Evolutionary conservation across 441 rosid species (phyloP), one percentile per base, ranked within the genome.

Genomic region (Gossypium trilobum): DNA sequence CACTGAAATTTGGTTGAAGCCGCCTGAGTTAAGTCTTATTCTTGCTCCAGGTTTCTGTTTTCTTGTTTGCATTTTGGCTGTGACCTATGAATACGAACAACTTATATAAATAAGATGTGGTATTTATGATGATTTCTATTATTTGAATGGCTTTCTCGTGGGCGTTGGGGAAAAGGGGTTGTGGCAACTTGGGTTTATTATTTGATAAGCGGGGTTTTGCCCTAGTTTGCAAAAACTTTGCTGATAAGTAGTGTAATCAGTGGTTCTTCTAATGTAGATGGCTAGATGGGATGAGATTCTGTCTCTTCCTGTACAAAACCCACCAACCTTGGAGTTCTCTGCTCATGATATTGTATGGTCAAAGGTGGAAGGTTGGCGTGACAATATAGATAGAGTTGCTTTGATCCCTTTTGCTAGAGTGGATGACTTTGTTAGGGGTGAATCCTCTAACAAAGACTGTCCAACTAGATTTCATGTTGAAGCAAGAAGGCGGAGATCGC

Each of bases 231-330:
- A 46, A 46, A 2, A 16, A n/a, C 3, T 46, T 66, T 66, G 22
- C 55, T 46, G 22, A 66, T n/a, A 13, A 46, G 5, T 46, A 23
- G 39, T 46, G 13, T 66, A 66, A 23, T 48, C 71, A 66, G 42
- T 48, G 39, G 29, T 66, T 48, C 11, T 27, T 48, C n/a, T 58
- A 52, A 48, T 74, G 51, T 82, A 90, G 95, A 93, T 91, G 98
- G 97, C 98, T 51, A 83, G 96, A 76, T 91, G 97, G 97, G 98
- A 93, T 78, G 87, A 81, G 84, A 91, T 93, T 67, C 83, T 93
- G 79, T 87, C 98, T 54, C 85, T 91, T 36, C 97, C 97, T 0
- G 92, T 91, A 16, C 97, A 91, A 83, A 91, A 84, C 73, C 98
- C 96, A 13, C 83, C 92, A 1, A 74, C 90, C 62, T 76, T 85